Evolutionary conservation across 73 alveolate genomes (phyloP).

Genomic region (Diophrys appendiculata): DNA sequence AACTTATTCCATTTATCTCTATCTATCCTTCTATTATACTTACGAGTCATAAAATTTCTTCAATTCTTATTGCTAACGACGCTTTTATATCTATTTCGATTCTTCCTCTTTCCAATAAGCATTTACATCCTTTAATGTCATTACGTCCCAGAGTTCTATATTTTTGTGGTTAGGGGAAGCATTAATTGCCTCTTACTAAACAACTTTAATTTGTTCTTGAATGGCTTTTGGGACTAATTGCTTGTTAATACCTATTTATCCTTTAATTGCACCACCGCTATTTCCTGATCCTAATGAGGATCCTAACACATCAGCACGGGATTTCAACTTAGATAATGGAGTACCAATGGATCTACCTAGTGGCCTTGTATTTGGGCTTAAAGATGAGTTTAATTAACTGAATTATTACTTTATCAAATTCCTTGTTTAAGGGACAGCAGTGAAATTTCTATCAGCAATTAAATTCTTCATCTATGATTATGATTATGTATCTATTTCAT

Average conservation of each 20-base stretch:
- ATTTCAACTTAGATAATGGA: too few relatives aligned
- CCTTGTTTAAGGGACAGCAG: neutral
- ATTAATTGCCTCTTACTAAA: too few relatives aligned
- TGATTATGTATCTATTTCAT: too few relatives aligned
- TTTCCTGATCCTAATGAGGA: too few relatives aligned
- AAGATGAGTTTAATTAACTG: too few relatives aligned
- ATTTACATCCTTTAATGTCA: neutral
- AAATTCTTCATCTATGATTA: too few relatives aligned
- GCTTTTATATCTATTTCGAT: neutral
- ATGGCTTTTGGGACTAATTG: neutral
- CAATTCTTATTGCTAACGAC: neutral
- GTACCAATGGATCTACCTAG: too few relatives aligned
- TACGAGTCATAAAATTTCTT: neutral
- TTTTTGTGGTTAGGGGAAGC: neutral
- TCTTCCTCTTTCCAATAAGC: neutral
- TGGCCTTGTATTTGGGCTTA: too few relatives aligned
- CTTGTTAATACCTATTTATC: neutral
- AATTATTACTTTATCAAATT: too few relatives aligned
- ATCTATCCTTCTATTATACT: neutral
- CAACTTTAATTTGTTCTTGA: too few relatives aligned
- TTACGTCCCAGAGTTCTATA: neutral
- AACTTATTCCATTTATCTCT: neutral
- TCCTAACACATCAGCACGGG: too few relatives aligned
- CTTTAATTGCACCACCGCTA: too few relatives aligned
- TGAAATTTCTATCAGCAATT: neutral